phyloP scores from a whole-genome alignment of 805 yeast species.

The Monosporozyma yasuniensis region DNA sequence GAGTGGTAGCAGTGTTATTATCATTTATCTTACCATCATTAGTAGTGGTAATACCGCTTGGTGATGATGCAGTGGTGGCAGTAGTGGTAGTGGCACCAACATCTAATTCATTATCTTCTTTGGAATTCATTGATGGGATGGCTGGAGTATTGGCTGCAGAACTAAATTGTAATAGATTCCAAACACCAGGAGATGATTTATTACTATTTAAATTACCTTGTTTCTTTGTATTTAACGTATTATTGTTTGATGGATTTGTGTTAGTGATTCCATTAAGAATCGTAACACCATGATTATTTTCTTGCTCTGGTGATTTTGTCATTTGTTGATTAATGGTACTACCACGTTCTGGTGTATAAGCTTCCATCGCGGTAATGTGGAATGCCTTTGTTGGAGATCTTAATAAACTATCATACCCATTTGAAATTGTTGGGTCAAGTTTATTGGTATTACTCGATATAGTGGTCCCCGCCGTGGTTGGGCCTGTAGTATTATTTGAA shows the following conservation, averaged over 20 bases:
- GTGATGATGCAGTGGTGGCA: not conserved
- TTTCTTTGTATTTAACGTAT: conserved; percentile 1
- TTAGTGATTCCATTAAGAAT: too few species aligned
- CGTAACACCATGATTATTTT: conserved; percentile 14
- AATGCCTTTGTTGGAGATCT: conserved; percentile 36
- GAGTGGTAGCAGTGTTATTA: not conserved
- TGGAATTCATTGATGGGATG: conserved; percentile 12
- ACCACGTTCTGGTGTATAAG: conserved; percentile 58
- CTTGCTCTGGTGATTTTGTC: conserved; percentile 17
- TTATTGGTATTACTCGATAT: not conserved
- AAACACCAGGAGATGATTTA: conserved; percentile 72
- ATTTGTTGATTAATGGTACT: conserved; percentile 14
- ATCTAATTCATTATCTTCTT: conserved; percentile 6
- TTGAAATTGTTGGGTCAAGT: conserved; percentile 9
- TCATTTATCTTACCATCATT: not conserved
- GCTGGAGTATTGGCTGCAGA: conserved; percentile 34
- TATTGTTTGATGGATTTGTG: not conserved
- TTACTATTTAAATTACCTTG: conserved; percentile 7
- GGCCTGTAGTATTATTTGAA: not conserved
- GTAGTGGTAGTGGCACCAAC: not conserved
- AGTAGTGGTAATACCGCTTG: not conserved
- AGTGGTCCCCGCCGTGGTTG: not conserved
- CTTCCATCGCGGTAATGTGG: conserved; percentile 46
- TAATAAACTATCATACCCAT: conserved; percentile 17
- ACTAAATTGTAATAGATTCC: conserved; percentile 82